Evolutionary conservation across 2,329 filamentous ascomycete genomes (phyloP).

Genomic region (Plenodomus biglobosus): DNA sequence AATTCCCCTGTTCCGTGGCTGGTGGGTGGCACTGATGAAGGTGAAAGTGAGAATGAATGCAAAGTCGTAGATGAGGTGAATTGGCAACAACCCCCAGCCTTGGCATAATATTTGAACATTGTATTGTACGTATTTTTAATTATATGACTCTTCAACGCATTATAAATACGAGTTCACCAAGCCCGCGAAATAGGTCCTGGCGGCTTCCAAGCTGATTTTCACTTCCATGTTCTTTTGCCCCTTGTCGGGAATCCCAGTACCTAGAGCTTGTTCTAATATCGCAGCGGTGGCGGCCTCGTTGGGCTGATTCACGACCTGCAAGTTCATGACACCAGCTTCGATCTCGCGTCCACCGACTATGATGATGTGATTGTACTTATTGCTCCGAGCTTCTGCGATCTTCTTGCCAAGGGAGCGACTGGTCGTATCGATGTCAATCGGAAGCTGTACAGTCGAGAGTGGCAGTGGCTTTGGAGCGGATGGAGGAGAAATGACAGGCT

Average conservation of each 20-base stretch:
- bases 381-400: conserved; percentile 68
- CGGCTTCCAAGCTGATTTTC: background rate
- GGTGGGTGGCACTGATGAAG: background rate
- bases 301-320: conserved; percentile 45
- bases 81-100: too few species aligned
- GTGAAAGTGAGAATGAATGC: background rate
- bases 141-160: background rate
- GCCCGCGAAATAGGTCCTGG: background rate
- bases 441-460: conserved; percentile 61
- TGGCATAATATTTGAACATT: too few species aligned
- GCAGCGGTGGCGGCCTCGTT: conserved; percentile 26
- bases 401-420: conserved; percentile 67
- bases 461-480: conserved; percentile 44
- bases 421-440: conserved; percentile 70
- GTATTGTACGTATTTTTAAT: background rate
- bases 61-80: too few species aligned
- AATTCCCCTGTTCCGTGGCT: too few species aligned
- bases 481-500: conserved; percentile 2
- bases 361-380: conserved; percentile 73
- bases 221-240: background rate
- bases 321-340: conserved; percentile 23
- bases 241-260: conserved; percentile 13
- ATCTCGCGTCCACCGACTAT: conserved; percentile 61
- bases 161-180: background rate
- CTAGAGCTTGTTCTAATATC: conserved; percentile 39